These are phyloP conservation scores for Cyberlindnera misumaiensis DNA, from an alignment of 805 yeast genomes.

Conservation along the genomic window DNA sequence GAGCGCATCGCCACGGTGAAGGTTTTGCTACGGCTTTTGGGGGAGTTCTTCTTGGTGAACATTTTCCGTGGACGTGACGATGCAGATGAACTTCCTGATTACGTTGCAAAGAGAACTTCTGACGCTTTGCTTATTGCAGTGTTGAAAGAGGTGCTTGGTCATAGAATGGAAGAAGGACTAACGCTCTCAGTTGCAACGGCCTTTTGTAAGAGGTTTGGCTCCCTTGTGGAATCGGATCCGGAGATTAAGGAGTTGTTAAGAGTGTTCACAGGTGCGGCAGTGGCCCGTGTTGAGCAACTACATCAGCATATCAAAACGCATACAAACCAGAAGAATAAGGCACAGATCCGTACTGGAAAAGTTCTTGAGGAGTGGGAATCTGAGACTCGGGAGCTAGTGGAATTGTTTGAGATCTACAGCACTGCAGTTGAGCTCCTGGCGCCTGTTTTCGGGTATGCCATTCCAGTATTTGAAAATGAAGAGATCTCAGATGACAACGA, in stretches of 20 bases:
- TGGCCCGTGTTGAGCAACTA: constrained; percentile 29
- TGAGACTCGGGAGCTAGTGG: constrained; percentile 27
- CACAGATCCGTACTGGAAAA: constrained; percentile 64
- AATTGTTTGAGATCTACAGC: constrained; percentile 39
- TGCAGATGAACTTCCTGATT: constrained; percentile 38
- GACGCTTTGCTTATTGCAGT: constrained; percentile 37
- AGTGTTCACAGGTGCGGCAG: constrained; percentile 37
- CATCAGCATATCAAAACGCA: constrained; percentile 30
- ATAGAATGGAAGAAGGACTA: constrained; percentile 25
- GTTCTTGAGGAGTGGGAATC: constrained; percentile 32
- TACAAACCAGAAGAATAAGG: constrained; percentile 38
- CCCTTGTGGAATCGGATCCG: constrained; percentile 25
- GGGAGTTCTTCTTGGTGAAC: constrained; percentile 55
- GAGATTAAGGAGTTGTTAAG: constrained; percentile 28
- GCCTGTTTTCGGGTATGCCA: constrained; percentile 31
- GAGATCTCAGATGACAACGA: constrained; percentile 21
- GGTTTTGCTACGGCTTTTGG: constrained; percentile 41
- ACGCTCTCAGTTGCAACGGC: constrained; percentile 36
- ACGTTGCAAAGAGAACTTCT: constrained; percentile 29
- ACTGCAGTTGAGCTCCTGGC: constrained; percentile 37
- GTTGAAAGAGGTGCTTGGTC: constrained; percentile 38
- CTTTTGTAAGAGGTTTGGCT: constrained; percentile 43
- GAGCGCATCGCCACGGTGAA: constrained; percentile 37
- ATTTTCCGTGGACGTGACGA: constrained; percentile 42
- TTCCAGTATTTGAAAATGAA: constrained; percentile 30